Conservation (phyloP, 495 filamentous ascomycete genomes). For the Pseudoneurospora amorphoporcata region DNA sequence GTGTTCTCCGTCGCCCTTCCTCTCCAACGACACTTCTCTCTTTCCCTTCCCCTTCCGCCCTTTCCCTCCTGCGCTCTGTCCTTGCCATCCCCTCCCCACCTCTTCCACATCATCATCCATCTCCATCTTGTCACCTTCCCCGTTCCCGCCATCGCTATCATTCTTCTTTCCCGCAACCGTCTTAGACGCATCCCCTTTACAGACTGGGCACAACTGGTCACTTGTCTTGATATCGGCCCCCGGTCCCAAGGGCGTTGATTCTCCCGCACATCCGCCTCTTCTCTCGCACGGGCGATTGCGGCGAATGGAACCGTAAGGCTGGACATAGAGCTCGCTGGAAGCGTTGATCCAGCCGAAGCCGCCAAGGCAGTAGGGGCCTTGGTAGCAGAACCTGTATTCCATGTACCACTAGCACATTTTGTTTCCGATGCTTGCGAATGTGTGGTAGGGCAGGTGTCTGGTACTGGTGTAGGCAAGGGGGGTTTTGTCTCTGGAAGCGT, state of each 20-base stretch:
- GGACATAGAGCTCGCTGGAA: not conserved
- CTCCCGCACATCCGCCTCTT: not conserved
- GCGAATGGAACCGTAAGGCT: not conserved
- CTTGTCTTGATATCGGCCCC: not conserved
- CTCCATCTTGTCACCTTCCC: not conserved
- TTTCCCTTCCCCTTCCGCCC: not conserved
- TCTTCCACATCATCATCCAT: not conserved
- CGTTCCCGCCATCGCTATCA: not conserved
- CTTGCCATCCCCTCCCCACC: not conserved
- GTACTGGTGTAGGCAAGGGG: not conserved
- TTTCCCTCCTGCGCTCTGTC: not conserved
- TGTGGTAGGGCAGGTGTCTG: not conserved
- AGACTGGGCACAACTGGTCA: not conserved
- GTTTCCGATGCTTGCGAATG: not conserved
- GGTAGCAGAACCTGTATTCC: not conserved
- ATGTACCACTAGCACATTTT: not conserved
- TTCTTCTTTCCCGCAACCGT: not conserved
- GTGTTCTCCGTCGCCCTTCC: not conserved
- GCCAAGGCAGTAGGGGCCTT: not conserved
- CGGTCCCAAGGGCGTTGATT: not conserved
- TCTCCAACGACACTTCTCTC: not conserved
- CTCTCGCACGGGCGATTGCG: not conserved
- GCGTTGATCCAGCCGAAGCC: not conserved
- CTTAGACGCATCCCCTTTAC: not conserved
- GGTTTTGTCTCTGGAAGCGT: not conserved